Evolutionary conservation across 768 basidiomycete species (phyloP).

Genomic region (Scleroderma citrinum): DNA sequence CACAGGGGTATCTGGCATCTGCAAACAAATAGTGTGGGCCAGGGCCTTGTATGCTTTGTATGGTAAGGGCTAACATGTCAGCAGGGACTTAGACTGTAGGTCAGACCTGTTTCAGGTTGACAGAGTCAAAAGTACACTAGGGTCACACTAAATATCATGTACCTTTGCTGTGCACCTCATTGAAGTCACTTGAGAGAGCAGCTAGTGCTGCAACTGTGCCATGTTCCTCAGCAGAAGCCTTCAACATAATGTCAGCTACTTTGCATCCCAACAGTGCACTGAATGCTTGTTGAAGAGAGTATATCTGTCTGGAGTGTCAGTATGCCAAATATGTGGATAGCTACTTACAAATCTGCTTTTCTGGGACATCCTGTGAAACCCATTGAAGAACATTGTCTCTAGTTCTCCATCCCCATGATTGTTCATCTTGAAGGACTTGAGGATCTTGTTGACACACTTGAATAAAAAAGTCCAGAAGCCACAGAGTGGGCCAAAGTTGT

Average conservation of each 20-base stretch:
- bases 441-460: slow-evolving; percentile 13
- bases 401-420: slow-evolving; percentile 30
- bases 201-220: slow-evolving; percentile 15
- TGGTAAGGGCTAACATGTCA: background rate
- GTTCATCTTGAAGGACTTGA: slow-evolving; percentile 23
- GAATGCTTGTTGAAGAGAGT: too few species aligned
- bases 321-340: background rate
- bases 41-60: slow-evolving; percentile 2
- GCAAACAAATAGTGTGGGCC: background rate
- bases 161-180: slow-evolving; percentile 16
- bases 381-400: slow-evolving; percentile 22
- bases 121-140: too few species aligned
- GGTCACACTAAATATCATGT: too few species aligned
- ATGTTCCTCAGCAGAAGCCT: slow-evolving; percentile 18
- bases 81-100: background rate
- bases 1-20: slow-evolving; percentile 1
- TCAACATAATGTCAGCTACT: slow-evolving; percentile 4
- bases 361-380: slow-evolving; percentile 12
- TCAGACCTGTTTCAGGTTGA: background rate
- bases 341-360: background rate
- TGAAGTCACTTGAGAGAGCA: slow-evolving; percentile 14
- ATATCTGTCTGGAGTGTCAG: too few species aligned
- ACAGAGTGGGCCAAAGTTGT: slow-evolving; percentile 31
- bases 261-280: too few species aligned
- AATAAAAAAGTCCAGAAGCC: slow-evolving; percentile 35